phyloP scores from a whole-genome alignment of 495 filamentous ascomycete species.

The Bacidia gigantensis region DNA sequence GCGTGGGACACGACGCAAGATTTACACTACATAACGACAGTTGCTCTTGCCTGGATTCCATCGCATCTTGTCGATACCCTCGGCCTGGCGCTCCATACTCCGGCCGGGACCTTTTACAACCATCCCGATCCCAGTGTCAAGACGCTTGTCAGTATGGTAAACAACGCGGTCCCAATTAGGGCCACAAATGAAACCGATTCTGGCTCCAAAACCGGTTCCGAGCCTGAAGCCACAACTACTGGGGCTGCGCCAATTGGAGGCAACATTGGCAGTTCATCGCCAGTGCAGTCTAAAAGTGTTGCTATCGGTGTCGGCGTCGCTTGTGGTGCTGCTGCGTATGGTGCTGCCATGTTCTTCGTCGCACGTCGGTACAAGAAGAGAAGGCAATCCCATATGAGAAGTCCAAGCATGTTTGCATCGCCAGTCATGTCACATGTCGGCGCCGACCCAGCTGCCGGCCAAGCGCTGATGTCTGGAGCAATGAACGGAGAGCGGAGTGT shows the following conservation, averaged over 20 bases:
- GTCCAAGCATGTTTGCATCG: constrained; percentile 47
- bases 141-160: constrained; percentile 66
- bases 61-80: constrained; percentile 47
- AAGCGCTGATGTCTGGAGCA: constrained; percentile 37
- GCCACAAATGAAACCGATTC: constrained; percentile 35
- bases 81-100: constrained; percentile 48
- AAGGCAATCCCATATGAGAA: constrained; percentile 64
- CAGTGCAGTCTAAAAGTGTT: constrained; percentile 61
- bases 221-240: constrained; percentile 17
- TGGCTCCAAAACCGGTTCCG: constrained; percentile 17
- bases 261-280: constrained; percentile 35
- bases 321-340: constrained; percentile 76
- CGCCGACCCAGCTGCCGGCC: constrained; percentile 21
- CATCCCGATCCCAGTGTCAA: constrained; percentile 43
- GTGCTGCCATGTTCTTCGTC: constrained; percentile 96
- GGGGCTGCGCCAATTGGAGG: constrained; percentile 33
- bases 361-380: constrained; percentile 86
- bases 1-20: constrained; percentile 60
- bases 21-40: constrained; percentile 69
- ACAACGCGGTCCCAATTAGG: constrained; percentile 69
- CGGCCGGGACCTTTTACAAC: constrained; percentile 58
- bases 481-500: constrained; percentile 31
- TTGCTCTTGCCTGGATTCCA: constrained; percentile 66
- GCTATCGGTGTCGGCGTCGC: constrained; percentile 70
- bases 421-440: constrained; percentile 41